Percentiles rank a stretch among this genome's conserved stretches.
Conservation (phyloP, 306 rosid species). For the Pterocarpus santalinus region DNA sequence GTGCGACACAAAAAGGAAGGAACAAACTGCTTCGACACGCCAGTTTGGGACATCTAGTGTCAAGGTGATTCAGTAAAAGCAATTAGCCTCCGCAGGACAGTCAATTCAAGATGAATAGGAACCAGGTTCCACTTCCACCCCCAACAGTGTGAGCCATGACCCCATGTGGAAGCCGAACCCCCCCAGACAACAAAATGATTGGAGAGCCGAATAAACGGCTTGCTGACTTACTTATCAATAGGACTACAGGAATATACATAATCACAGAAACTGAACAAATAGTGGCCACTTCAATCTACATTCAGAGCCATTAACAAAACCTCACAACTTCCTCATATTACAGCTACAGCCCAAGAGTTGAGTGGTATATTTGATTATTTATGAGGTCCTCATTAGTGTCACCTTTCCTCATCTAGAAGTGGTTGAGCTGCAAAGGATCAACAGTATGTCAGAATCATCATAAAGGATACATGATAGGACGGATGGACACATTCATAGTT, state of each 20-base stretch:
- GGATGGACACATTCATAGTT: not conserved
- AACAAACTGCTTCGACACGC: not conserved
- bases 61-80: conserved; percentile 24
- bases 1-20: conserved; percentile 20
- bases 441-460: conserved; percentile 21
- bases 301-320: conserved; percentile 31
- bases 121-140: not conserved
- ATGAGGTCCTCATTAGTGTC: conserved; percentile 49
- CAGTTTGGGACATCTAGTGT: conserved; percentile 18
- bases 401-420: conserved; percentile 63
- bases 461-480: conserved; percentile 6
- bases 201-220: conserved; percentile 6
- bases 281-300: conserved; percentile 47
- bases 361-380: conserved; percentile 41
- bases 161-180: conserved; percentile 30
- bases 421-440: conserved; percentile 63
- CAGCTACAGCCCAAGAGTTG: conserved; percentile 21
- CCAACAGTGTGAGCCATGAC: conserved; percentile 2
- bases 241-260: conserved; percentile 17
- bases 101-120: conserved; percentile 14
- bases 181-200: conserved; percentile 26
- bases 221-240: conserved; percentile 36
- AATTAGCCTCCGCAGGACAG: conserved; percentile 19
- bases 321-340: conserved; percentile 4
- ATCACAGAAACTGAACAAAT: conserved; percentile 43